These are phyloP conservation scores for Hydnomerulius pinastri DNA, from an alignment of 768 basidiomycete species.

Conservation along the genomic window DNA sequence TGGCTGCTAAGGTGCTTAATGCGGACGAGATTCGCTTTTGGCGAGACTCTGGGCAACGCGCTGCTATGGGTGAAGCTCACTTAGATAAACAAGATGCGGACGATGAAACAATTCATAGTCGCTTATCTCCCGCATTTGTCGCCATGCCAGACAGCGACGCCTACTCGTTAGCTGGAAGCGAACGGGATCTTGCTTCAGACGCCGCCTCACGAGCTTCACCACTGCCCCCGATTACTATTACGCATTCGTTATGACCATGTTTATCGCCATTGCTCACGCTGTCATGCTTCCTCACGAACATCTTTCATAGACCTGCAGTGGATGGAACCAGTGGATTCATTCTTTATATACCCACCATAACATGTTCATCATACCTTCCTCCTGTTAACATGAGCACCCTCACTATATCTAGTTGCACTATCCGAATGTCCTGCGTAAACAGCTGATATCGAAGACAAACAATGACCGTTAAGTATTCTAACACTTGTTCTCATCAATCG, in stretches of 20 bases:
- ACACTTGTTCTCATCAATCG: conserved; percentile 32
- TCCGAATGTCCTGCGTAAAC: conserved; percentile 3
- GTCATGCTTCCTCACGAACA: conserved; percentile 15
- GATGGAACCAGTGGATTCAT: conserved; percentile 16
- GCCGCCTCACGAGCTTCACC: conserved; percentile 12
- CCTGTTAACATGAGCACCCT: conserved; percentile 14
- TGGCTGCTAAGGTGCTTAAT: conserved; percentile 66
- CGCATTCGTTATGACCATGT: conserved; percentile 35
- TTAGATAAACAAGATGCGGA: conserved; percentile 26
- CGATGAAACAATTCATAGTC: conserved; percentile 30
- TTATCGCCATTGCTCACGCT: conserved; percentile 2
- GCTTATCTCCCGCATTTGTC: conserved; percentile 17
- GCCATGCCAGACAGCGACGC: conserved; percentile 18
- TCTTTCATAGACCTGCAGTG: conserved; percentile 31
- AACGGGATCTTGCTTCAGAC: conserved; percentile 22
- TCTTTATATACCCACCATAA: conserved; percentile 28
- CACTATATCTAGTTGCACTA: conserved; percentile 15
- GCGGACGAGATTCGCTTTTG: conserved; percentile 71
- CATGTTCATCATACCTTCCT: conserved; percentile 14
- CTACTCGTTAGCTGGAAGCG: conserved; percentile 28
- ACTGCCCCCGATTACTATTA: conserved; percentile 47
- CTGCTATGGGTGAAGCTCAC: conserved; percentile 10
- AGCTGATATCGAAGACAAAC: conserved; percentile 1
- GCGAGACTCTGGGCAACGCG: conserved; percentile 40
- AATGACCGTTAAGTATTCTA: background rate